These are phyloP conservation scores for Saturnispora sekii DNA, from an alignment of 805 yeast species.

Conservation along the genomic window DNA sequence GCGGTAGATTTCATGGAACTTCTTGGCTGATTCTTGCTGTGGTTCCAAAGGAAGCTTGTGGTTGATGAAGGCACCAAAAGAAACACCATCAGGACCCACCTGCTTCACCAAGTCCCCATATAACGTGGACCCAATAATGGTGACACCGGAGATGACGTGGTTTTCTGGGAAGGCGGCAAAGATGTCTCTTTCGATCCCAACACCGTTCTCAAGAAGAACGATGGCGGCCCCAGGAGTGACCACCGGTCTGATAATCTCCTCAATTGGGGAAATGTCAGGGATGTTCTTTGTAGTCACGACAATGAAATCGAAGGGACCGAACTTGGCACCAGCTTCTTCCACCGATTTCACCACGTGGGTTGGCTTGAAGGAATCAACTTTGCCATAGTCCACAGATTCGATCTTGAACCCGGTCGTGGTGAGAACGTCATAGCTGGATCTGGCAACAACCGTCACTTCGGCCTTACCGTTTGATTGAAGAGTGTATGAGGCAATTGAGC, in stretches of 20 bases:
- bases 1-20: conserved; percentile 27
- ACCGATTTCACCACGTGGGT: conserved; percentile 31
- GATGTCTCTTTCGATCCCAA: conserved; percentile 30
- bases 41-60: conserved; percentile 17
- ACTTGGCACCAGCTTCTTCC: conserved; percentile 34
- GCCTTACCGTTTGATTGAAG: conserved; percentile 39
- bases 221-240: conserved; percentile 25
- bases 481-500: conserved; percentile 64
- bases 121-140: conserved; percentile 28
- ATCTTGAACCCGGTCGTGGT: conserved; percentile 45
- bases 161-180: conserved; percentile 27
- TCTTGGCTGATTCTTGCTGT: conserved; percentile 24
- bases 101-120: conserved; percentile 27
- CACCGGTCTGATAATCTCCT: conserved; percentile 22
- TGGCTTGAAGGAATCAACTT: conserved; percentile 46
- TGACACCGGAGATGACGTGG: conserved; percentile 31
- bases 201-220: conserved; percentile 33
- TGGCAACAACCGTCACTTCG: conserved; percentile 50
- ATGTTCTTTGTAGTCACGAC: conserved; percentile 54
- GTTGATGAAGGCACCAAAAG: conserved; percentile 31
- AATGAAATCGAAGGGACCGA: conserved; percentile 41
- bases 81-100: conserved; percentile 25
- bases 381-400: conserved; percentile 55
- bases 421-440: conserved; percentile 55
- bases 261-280: conserved; percentile 50